These are phyloP conservation scores for Penicillium canariense DNA, from an alignment of 495 filamentous ascomycete species.

Conservation along the genomic window DNA sequence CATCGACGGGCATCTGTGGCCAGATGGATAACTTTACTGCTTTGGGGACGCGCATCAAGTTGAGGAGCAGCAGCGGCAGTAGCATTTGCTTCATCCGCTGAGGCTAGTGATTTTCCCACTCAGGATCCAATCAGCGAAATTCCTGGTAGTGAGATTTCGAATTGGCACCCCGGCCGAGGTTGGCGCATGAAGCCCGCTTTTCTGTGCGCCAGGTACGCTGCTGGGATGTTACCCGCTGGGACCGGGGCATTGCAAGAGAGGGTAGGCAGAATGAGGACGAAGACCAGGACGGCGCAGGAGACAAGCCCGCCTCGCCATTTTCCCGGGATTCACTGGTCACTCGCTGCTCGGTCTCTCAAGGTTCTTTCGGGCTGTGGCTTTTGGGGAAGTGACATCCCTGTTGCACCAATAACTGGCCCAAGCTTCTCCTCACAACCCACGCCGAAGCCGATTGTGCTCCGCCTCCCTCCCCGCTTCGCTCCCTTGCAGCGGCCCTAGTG, in stretches of 20 bases:
- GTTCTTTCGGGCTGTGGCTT: neutral
- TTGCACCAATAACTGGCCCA: slow-evolving; percentile 32
- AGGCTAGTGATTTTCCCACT: slow-evolving; percentile 26
- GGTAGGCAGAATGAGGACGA: neutral
- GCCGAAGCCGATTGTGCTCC: slow-evolving; percentile 31
- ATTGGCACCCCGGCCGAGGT: slow-evolving; percentile 32
- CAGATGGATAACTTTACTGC: slow-evolving; percentile 27
- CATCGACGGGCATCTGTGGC: slow-evolving; percentile 13
- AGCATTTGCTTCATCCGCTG: slow-evolving; percentile 8
- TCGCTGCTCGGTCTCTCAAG: neutral
- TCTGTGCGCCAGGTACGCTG: slow-evolving; percentile 29
- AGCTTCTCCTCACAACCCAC: slow-evolving; percentile 31
- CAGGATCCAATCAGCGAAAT: slow-evolving; percentile 40
- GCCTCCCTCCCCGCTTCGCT: slow-evolving; percentile 24
- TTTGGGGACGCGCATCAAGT: slow-evolving; percentile 33
- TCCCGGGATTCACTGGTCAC: neutral
- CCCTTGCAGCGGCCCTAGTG: slow-evolving; percentile 7
- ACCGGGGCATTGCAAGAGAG: slow-evolving; percentile 1
- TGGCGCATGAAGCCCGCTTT: slow-evolving; percentile 29
- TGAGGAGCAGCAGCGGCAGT: neutral
- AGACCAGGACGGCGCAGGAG: slow-evolving; percentile 2
- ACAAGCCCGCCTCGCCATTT: slow-evolving; percentile 10
- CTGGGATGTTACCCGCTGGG: slow-evolving; percentile 19
- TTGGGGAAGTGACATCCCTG: slow-evolving; percentile 17
- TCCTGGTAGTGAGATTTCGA: slow-evolving; percentile 26